Percentiles rank a stretch among this genome's conserved stretches.
Conservation (phyloP, 2,329 filamentous ascomycete genomes). For the Clonostachys solani region DNA sequence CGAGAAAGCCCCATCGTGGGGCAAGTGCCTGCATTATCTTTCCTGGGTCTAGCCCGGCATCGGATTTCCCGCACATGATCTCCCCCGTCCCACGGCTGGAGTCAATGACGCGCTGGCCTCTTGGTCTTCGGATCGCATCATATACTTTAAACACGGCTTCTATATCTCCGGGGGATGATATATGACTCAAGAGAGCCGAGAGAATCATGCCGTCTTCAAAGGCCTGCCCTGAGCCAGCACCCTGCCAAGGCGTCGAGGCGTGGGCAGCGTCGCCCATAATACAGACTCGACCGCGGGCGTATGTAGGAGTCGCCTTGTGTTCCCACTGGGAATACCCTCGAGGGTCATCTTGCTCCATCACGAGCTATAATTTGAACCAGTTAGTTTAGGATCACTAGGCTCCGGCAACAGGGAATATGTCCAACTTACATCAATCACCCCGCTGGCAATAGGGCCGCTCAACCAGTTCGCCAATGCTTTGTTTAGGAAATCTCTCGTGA, state of each 20-base stretch:
- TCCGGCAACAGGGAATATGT: not conserved
- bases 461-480: not conserved
- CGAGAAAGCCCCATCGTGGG: too few relatives aligned
- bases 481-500: not conserved
- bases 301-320: conserved; percentile 7
- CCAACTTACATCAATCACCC: not conserved
- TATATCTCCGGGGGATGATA: conserved; percentile 2
- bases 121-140: conserved; percentile 3
- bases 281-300: conserved; percentile 9
- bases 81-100: conserved; percentile 1
- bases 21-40: too few relatives aligned
- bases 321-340: conserved; percentile 5
- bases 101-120: conserved; percentile 4
- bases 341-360: conserved; percentile 2
- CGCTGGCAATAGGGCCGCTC: not conserved
- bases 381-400: not conserved
- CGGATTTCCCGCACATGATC: conserved; percentile 1
- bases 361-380: conserved; percentile 1
- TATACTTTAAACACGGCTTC: conserved; percentile 6
- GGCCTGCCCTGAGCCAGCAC: conserved; percentile 12
- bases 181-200: conserved; percentile 1
- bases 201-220: conserved; percentile 16
- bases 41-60: too few relatives aligned
- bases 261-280: conserved; percentile 17
- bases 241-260: conserved; percentile 15